Base-by-base conservation (phyloP, 495 filamentous ascomycete species). In the Talaromyces proteolyticus region DNA sequence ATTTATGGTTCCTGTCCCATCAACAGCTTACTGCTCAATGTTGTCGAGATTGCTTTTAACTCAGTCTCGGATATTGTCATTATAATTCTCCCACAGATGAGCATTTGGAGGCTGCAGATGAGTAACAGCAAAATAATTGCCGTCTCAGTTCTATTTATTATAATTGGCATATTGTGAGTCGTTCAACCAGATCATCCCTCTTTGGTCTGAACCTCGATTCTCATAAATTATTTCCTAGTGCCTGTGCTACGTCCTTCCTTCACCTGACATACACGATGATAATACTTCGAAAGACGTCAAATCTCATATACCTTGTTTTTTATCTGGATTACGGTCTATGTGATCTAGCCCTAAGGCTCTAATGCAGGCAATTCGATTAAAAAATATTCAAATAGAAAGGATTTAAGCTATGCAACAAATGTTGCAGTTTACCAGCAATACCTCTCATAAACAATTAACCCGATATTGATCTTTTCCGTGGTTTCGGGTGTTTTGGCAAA, bases 131-230 rank as follows among this genome's bases (percentile, higher is more conserved):
- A 72, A 43, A 72, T 67, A 44, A n/a, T 69, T 22, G 71, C 69
- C 6, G 48, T 77, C 4, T 72, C 66, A 1, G 44, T 69, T 19
- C 66, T 77, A 46, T 67, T 77, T 47, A 64, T 77, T 47, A 64
- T 67, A 20, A 48, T 67, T 20, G 72, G 72, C 39, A 45, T 69
- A 37, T 43, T 69, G 68, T 72, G 36, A 59, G 68, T 52, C 18
- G n/a, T n/a, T n/a, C n/a, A n/a, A n/a, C n/a, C n/a, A n/a, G n/a
- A n/a, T n/a, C n/a, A n/a, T 22, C 21, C 36, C 29, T 6, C 46
- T 4, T 34, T 34, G 29, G 12, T 29, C 12, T 29, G 12, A 29
- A 29, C 12, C 5, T 29, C 26, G 12, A 12, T 14, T 34, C 29
- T 34, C 8, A 34, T 14, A 34, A 14, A n/a, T n/a, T n/a, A n/a